Evolutionary conservation across 1,284 basidiomycete genomes (phyloP), one percentile per base, ranked within the genome.

Genomic region (Paramarasmius palmivorus): DNA sequence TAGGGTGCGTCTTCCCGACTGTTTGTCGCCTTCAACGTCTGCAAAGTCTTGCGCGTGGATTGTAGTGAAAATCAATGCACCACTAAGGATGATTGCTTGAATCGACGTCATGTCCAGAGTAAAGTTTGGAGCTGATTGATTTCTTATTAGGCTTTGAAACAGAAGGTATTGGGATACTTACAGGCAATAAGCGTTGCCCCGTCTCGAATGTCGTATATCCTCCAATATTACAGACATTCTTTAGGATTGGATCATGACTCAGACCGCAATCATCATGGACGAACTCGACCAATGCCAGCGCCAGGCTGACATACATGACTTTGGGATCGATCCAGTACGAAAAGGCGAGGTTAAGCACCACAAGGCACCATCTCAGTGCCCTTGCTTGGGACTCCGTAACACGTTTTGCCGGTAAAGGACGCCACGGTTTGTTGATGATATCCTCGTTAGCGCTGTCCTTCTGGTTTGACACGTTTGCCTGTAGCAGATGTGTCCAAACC

Each of bases 381-480:
- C 53, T 26, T 2, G 69, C 65, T 25, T 65, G 60, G 0, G 42
- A 25, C 36, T 60, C 52, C 1, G 65, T 59, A 26, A 73, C 60
- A 23, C 69, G 62, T 8, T 62, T 60, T 15, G 71, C 56, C 1
- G 71, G 71, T 25, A 73, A 58, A 1, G 71, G 71, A 35, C 71
- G 58, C 64, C 69, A 67, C 1, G 71, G 67, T 47, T 66, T 65
- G 57, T 73, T 72, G 9, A 64, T 29, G 20, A 52, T 57, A 52
- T 73, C 71, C 52, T 73, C 71, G 4, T 62, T 57, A 2, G 51
- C 53, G 20, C 59, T 58, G n/a, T 61, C 49, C 7, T 59, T 62
- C 52, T 73, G 71, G 54, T 73, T 73, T 12, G 71, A 70, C 10
- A 71, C 61, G 48, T 68, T 68, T 57, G 65, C 66, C 51, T 70